phyloP scores from a whole-genome alignment of 192 early-diverging fungal genomes.

The Gamsiella multidivaricata region DNA sequence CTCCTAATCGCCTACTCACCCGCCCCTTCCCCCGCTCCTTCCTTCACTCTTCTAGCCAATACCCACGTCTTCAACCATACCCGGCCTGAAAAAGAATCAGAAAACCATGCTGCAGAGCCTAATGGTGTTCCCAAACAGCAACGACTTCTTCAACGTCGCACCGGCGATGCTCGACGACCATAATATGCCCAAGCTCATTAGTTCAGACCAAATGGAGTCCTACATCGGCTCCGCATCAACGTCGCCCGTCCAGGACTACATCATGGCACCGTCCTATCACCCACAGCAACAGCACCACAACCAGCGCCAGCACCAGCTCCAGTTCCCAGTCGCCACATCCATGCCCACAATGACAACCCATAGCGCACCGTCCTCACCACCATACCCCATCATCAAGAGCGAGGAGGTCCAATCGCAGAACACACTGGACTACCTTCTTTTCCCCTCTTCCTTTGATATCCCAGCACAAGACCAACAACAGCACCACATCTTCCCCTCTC shows the following conservation, averaged over 20 bases:
- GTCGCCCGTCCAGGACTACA: conserved; percentile 39
- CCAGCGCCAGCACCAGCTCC: conserved; percentile 36
- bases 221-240: conserved; percentile 30
- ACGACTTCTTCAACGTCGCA: conserved; percentile 35
- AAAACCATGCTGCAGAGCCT: conserved; percentile 45
- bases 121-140: conserved; percentile 41
- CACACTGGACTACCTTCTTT: conserved; percentile 32
- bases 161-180: conserved; percentile 31
- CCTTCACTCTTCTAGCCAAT: neutral
- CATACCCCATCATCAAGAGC: conserved; percentile 37
- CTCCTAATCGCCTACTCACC: neutral
- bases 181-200: conserved; percentile 33
- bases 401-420: conserved; percentile 29
- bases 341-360: conserved; percentile 25
- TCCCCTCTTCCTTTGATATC: conserved; percentile 27
- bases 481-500: conserved; percentile 19
- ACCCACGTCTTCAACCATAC: neutral
- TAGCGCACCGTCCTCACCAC: conserved; percentile 37
- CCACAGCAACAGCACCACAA: conserved; percentile 27
- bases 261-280: conserved; percentile 29
- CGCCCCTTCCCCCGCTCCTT: neutral
- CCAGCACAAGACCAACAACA: no score
- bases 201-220: conserved; percentile 32
- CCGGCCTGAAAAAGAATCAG: neutral
- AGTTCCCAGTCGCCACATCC: conserved; percentile 6